phyloP scores from a whole-genome alignment of 805 yeast species.

The Ogataea salicorniae region DNA sequence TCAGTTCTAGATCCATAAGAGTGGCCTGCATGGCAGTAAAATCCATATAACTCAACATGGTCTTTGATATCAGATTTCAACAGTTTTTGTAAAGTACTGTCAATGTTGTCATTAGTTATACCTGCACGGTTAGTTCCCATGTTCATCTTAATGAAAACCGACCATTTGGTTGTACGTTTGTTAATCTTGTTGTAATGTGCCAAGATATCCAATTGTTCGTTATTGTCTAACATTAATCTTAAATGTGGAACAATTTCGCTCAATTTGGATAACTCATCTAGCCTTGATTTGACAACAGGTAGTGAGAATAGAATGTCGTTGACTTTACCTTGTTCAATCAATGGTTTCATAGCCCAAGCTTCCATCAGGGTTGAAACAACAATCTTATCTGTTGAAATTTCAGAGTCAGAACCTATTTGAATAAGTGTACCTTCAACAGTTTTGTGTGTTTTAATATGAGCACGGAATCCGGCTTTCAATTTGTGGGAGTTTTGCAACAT shows the following conservation, averaged over 20 bases:
- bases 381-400: conserved; percentile 39
- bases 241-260: conserved; percentile 38
- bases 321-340: conserved; percentile 27
- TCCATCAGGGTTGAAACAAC: conserved; percentile 69
- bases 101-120: conserved; percentile 28
- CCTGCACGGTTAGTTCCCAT: conserved; percentile 77
- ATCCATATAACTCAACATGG: conserved; percentile 50
- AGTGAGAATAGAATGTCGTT: conserved; percentile 54
- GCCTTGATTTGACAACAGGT: conserved; percentile 47
- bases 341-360: conserved; percentile 45
- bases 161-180: conserved; percentile 39
- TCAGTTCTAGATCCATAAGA: conserved; percentile 49
- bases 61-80: conserved; percentile 22
- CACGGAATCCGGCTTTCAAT: conserved; percentile 46
- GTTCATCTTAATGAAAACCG: conserved; percentile 61
- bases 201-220: conserved; percentile 49
- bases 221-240: conserved; percentile 57
- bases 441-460: conserved; percentile 76
- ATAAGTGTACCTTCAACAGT: conserved; percentile 51
- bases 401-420: conserved; percentile 44
- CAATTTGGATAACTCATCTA: conserved; percentile 44
- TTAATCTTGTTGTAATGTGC: conserved; percentile 29
- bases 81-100: conserved; percentile 29
- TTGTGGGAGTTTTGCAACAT: conserved; percentile 44
- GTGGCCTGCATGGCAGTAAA: conserved; percentile 79